phyloP scores from a whole-genome alignment of 257 asterid genomes.

The Fraxinus americana region DNA sequence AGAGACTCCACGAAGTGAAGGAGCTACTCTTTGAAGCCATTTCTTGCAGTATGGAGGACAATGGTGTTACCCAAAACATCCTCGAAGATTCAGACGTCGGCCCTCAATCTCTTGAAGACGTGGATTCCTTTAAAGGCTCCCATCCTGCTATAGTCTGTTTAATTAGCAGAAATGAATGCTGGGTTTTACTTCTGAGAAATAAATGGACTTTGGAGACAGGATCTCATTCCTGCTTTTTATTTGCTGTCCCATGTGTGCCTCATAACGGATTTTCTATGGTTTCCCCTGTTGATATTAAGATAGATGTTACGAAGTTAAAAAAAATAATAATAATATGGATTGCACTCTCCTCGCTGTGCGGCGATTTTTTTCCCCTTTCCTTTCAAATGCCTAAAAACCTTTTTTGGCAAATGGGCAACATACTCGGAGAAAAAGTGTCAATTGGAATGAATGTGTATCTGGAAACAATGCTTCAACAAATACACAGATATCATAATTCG shows the following conservation, averaged over 20 bases:
- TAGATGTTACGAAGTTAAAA: no score
- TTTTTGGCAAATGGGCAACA: no score
- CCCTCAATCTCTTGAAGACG: conserved; percentile 37
- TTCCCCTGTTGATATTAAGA: neutral
- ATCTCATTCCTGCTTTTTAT: neutral
- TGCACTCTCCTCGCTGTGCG: no score
- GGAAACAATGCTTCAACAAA: no score
- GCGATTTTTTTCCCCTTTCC: no score
- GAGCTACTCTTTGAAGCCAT: conserved; percentile 42
- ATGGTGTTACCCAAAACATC: neutral
- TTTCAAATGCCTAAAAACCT: no score
- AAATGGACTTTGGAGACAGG: neutral
- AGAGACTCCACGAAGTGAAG: conserved; percentile 50
- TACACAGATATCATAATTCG: no score
- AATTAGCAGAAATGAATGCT: conserved; percentile 14
- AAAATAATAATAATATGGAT: no score
- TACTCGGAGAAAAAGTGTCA: no score
- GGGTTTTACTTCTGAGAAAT: neutral
- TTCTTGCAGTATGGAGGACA: conserved; percentile 22
- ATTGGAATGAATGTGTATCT: no score
- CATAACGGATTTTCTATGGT: neutral
- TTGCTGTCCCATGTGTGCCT: neutral
- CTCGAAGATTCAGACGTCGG: conserved; percentile 29
- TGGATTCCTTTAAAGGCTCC: conserved; percentile 39
- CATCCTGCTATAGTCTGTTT: conserved; percentile 37